A percentile compares a stretch with the other conserved stretches of the same genome.
Evolutionary conservation across 768 basidiomycete genomes (phyloP).

Genomic region (Psilocybe tampanensis): DNA sequence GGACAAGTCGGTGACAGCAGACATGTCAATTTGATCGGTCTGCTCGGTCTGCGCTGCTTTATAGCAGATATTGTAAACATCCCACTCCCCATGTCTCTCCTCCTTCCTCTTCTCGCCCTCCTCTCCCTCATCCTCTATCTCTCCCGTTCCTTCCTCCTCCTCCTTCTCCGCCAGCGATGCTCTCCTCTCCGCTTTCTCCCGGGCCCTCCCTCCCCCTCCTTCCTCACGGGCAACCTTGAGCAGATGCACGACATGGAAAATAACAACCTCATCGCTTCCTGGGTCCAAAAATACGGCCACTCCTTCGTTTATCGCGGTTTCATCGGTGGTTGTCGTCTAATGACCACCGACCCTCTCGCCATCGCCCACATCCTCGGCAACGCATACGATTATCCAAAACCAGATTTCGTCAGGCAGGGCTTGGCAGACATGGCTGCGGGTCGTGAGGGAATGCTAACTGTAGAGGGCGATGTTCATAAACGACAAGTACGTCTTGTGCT

Average conservation of each 20-base stretch:
- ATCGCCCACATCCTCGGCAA: slow-evolving; percentile 63
- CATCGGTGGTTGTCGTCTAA: slow-evolving; percentile 48
- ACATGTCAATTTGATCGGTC: slow-evolving; percentile 9
- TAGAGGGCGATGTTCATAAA: slow-evolving; percentile 44
- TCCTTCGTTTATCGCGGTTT: slow-evolving; percentile 45
- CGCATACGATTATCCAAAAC: slow-evolving; percentile 55
- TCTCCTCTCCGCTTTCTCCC: slow-evolving; percentile 50
- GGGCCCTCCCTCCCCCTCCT: slow-evolving; percentile 38
- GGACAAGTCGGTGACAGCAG: slow-evolving; percentile 7
- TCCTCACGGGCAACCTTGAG: slow-evolving; percentile 47
- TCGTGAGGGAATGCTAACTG: slow-evolving; percentile 38
- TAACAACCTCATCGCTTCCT: slow-evolving; percentile 40
- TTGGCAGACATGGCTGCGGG: slow-evolving; percentile 30
- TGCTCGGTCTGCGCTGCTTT: slow-evolving; percentile 1
- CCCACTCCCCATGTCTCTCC: neutral
- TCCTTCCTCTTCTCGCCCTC: slow-evolving; percentile 22
- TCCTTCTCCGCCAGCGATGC: slow-evolving; percentile 45
- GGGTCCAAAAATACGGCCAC: slow-evolving; percentile 46
- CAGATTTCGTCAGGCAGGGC: slow-evolving; percentile 36
- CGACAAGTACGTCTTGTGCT: slow-evolving; percentile 35
- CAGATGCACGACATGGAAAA: slow-evolving; percentile 58
- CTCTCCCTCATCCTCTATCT: slow-evolving; percentile 24
- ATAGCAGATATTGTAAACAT: no score
- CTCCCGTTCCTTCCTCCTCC: slow-evolving; percentile 33
- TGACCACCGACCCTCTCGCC: slow-evolving; percentile 62